Conservation (phyloP, 1,284 basidiomycete species). For the Melampsora americana region DNA sequence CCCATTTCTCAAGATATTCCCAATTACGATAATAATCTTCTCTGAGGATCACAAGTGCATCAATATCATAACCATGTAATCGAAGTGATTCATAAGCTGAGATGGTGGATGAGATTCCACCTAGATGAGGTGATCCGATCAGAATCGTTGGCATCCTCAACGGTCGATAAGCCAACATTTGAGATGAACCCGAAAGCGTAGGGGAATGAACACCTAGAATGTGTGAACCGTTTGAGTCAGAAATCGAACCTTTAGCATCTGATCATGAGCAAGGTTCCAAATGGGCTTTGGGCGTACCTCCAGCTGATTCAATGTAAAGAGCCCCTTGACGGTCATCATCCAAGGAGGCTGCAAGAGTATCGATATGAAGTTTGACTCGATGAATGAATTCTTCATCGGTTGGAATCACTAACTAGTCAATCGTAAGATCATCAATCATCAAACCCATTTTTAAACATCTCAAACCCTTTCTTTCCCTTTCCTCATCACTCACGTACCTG, state of each 20-base stretch:
- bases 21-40: slow-evolving; percentile 82
- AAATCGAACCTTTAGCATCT: neutral
- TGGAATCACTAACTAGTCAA: slow-evolving; percentile 48
- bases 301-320: slow-evolving; percentile 89
- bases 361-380: slow-evolving; percentile 64
- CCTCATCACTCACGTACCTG: too few relatives aligned
- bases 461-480: too few relatives aligned
- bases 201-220: slow-evolving; percentile 84
- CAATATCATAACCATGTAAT: slow-evolving; percentile 84
- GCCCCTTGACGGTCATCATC: slow-evolving; percentile 56
- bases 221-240: slow-evolving; percentile 15
- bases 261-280: neutral
- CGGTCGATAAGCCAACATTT: slow-evolving; percentile 76
- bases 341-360: slow-evolving; percentile 60
- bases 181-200: slow-evolving; percentile 76
- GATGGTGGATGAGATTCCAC: slow-evolving; percentile 91
- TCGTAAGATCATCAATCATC: slow-evolving; percentile 6
- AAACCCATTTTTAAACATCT: too few relatives aligned
- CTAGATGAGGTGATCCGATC: slow-evolving; percentile 80
- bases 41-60: slow-evolving; percentile 80
- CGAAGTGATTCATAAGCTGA: slow-evolving; percentile 86
- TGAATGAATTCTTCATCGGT: slow-evolving; percentile 66
- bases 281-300: slow-evolving; percentile 65
- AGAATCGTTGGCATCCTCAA: slow-evolving; percentile 79
- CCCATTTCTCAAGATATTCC: slow-evolving; percentile 72